Base-by-base conservation (phyloP, 2,329 filamentous ascomycete species). In the Penicillium sp. region DNA sequence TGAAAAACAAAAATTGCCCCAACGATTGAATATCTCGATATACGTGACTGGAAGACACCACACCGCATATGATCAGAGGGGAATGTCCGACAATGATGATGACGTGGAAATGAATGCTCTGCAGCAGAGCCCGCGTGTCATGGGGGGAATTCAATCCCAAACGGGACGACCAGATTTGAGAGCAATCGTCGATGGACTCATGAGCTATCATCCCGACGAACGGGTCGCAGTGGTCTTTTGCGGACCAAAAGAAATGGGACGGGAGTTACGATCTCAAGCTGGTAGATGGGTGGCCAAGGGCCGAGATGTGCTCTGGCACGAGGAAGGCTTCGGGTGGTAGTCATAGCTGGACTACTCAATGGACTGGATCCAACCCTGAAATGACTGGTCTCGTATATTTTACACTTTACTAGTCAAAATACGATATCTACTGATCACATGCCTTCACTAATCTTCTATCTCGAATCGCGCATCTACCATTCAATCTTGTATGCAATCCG, bases 201-300 rank as follows among this genome's bases (percentile, higher is more conserved):
- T 49, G n/a, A 32, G 37, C 13, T 28, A 28, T 33, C 37, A 45
- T 32, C n/a, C 32, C 13, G n/a, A 45, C 0, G 47, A 49, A 32
- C 42, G 37, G 4, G 38, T 49, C 8, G 47, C 47, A 9, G 47
- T 45, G 9, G 24, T 49, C 7, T 49, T 45, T 26, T 49, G 47
- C 34, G 47, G 47, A 9, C 47, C 47, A 3, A 37, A 36, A 25
- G 42, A 18, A 4, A 49, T 49, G 47, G 47, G 41, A n/a, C 42
- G 36, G 4, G 47, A 49, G 12, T 5, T 49, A 35, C 37, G 42
- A 18, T 13, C 5, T 13, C 38, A 44, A 13, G 26, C 41, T 4
- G 37, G 42, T 12, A 32, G 12, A n/a, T 49, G 47, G 47, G 42
- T 44, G 5, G n/a, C 24, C 11, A 18, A 28, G 25, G 47, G 47